A percentile compares a stretch with the other conserved stretches of the same genome.
These are phyloP conservation scores for Candida dajiaensis DNA, from an alignment of 805 yeast genomes.

Conservation along the genomic window DNA sequence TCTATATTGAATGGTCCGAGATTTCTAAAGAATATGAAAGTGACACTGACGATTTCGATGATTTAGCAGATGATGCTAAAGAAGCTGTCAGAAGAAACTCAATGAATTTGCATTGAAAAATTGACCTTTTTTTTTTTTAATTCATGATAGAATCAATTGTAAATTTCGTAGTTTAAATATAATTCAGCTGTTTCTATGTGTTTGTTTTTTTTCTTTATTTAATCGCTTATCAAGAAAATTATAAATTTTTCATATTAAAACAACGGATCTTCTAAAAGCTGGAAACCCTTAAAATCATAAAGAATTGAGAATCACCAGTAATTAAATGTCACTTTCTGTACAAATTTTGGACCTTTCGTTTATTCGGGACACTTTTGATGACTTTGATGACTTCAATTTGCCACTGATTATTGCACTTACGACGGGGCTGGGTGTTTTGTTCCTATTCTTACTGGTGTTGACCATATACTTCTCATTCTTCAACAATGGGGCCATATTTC, in stretches of 20 bases:
- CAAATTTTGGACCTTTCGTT: not conserved
- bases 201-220: too few relatives aligned
- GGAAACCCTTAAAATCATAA: not conserved
- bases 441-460: slow-evolving; percentile 25
- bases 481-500: slow-evolving; percentile 25
- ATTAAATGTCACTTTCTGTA: not conserved
- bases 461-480: slow-evolving; percentile 26
- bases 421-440: slow-evolving; percentile 31
- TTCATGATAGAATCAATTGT: not conserved
- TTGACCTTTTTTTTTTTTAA: not conserved
- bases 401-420: slow-evolving; percentile 33
- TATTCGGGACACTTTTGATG: slow-evolving; percentile 4
- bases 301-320: not conserved
- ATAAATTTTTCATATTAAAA: too few relatives aligned
- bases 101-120: slow-evolving; percentile 2
- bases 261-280: too few relatives aligned
- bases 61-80: slow-evolving; percentile 22
- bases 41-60: slow-evolving; percentile 41
- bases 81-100: slow-evolving; percentile 19
- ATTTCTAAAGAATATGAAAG: slow-evolving; percentile 55
- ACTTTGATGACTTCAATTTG: slow-evolving; percentile 24
- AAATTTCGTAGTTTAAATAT: too few relatives aligned
- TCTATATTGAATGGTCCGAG: slow-evolving; percentile 80
- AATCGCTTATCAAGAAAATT: too few relatives aligned
- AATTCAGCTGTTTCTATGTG: too few relatives aligned